Base-by-base conservation (phyloP, 805 yeast genomes). In the Wickerhamiella brachini region DNA sequence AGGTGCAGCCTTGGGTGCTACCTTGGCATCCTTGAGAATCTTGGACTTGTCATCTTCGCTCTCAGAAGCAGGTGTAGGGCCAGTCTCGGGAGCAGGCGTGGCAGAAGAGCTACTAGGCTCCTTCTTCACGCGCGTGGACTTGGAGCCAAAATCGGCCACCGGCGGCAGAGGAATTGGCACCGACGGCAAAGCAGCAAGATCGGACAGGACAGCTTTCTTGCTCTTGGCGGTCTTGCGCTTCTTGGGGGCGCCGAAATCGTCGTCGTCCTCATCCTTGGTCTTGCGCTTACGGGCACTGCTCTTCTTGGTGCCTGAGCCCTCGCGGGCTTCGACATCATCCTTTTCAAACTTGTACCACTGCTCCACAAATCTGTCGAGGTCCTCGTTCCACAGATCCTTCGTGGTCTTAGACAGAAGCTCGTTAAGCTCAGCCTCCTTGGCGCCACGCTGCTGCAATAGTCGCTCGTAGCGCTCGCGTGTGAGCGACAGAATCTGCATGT, bases 401-500 rank as follows among this genome's bases (percentile, higher is more conserved):
- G 95, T 88, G 12, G 84, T 71, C 61, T 79, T 72, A 50, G 76
- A 74, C 58, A 88, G 74, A 57, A 93, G 71, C 0, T 62, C 64
- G 45, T 78, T 81, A 59, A 90, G 73, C 62, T 85, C 94, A 12
- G 65, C 71, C 63, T 87, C 90, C 60, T 81, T 83, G 23, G 71
- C 81, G 51, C 79, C 85, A 54, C 79, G 76, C 63, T 89, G 94
- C 50, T 74, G 74, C 59, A 88, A 70, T 57, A 93, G 71, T 57
- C 77, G 81, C 60, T 86, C 89, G 63, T 89, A 93, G 59, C 93
- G 77, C 68, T 93, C 98, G 53, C 74, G 75, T 0, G 98, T 90
- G 62, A 93, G 77, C 39, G 96, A 83, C 93, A 96, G 87, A 56
- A 93, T 81, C 37, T 88, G 78, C 95, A 93, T 85, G 50, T 93